A percentile compares a stretch with the other conserved stretches of the same genome.
Evolutionary conservation across 2,329 filamentous ascomycete genomes (phyloP).

Genomic region (Arthrobotrys sinensis): DNA sequence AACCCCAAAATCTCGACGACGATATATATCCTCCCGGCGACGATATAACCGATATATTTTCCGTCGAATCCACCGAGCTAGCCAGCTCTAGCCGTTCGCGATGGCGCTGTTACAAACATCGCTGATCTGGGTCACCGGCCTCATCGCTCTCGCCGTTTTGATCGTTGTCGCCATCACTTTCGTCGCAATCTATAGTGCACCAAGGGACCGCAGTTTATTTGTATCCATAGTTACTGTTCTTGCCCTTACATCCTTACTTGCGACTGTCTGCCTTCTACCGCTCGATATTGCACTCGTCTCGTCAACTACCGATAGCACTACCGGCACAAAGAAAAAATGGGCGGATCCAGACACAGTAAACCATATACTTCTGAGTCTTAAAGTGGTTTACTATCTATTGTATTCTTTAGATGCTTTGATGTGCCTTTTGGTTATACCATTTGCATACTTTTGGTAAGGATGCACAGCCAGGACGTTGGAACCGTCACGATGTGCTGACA

Average conservation of each 20-base stretch:
- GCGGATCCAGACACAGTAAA: slow-evolving; percentile 85
- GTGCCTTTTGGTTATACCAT: slow-evolving; percentile 90
- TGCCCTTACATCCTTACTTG: slow-evolving; percentile 87
- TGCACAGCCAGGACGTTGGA: neutral
- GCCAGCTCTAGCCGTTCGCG: slow-evolving; percentile 61
- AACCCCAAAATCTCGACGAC: slow-evolving; percentile 10
- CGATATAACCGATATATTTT: slow-evolving; percentile 26
- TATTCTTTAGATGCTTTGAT: slow-evolving; percentile 93
- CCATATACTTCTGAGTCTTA: slow-evolving; percentile 83
- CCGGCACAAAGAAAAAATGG: slow-evolving; percentile 93
- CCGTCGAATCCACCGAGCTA: slow-evolving; percentile 5
- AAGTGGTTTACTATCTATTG: slow-evolving; percentile 90
- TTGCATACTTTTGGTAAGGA: slow-evolving; percentile 87
- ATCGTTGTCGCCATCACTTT: slow-evolving; percentile 83
- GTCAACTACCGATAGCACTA: slow-evolving; percentile 81
- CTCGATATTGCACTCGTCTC: slow-evolving; percentile 97
- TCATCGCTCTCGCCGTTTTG: slow-evolving; percentile 82
- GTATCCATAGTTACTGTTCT: slow-evolving; percentile 89
- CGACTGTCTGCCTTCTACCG: slow-evolving; percentile 90
- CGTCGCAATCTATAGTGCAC: slow-evolving; percentile 86
- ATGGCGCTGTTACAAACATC: slow-evolving; percentile 85
- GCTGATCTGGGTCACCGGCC: slow-evolving; percentile 96
- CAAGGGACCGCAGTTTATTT: slow-evolving; percentile 84
- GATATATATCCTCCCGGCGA: slow-evolving; percentile 20
- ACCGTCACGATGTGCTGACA: neutral